Base-by-base conservation (phyloP, 306 rosid species). In the Echinosophora koreensis region DNA sequence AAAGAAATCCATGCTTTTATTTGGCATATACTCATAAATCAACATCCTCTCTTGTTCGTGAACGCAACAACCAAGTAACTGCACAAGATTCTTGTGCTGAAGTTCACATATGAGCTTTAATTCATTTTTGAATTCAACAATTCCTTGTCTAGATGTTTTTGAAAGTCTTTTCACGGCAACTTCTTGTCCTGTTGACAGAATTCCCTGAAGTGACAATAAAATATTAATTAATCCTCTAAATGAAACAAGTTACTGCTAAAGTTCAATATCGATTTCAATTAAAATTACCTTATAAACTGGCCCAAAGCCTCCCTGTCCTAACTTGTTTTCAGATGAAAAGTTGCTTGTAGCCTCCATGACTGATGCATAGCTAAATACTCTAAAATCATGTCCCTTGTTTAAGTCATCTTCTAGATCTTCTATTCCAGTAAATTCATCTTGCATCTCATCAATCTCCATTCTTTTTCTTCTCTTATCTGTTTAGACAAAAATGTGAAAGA, bases 261-360 rank as follows among this genome's bases (percentile, higher is more conserved):
- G 0, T 2, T 42, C 9, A 17, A 18, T 35, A 12, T n/a, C n/a
- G n/a, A 0, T 0, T 1, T 15, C 11, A 41, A 1, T 10, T 10
- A 44, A n/a, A 39, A 10, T 41, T 28, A 76, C 84, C 80, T 82
- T 75, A 72, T 60, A 86, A 52, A 72, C 82, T 3, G 27, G 74
- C 2, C 82, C 80, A 66, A 82, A 82, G 30, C 84, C 80, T 34
- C 82, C 84, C 35, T 67, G 30, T 14, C 88, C 86, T 14, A 85
- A 6, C 39, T 39, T 85, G 18, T 79, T 71, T 1, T 61, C 16
- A 0, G 2, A 37, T 8, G 80, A 82, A 41, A 86, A 82, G 1
- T 54, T 67, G 6, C 59, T 18, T 5, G 84, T 82, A 6, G 84
- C 88, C 9, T 17, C 17, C 63, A 59, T 28, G 8, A 81, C 46